A percentile compares a stretch with the other conserved stretches of the same genome.
These are phyloP conservation scores for Chrysanthemum lavandulifolium DNA, from an alignment of 129 eudicot genomes.

Conservation along the genomic window DNA sequence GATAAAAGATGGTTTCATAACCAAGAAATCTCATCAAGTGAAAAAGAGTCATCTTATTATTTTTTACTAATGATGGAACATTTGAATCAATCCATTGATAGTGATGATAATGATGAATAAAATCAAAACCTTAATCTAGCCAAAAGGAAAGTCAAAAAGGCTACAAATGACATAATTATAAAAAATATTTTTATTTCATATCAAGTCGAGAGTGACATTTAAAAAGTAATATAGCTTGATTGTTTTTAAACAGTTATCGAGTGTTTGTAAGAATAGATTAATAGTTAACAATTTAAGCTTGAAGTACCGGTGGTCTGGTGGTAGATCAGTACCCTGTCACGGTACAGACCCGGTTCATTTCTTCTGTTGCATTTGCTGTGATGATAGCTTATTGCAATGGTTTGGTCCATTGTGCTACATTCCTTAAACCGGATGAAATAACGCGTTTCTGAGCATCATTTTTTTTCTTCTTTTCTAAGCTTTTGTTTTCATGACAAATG, in stretches of 20 bases:
- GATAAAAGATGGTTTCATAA: no score
- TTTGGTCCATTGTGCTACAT: no score
- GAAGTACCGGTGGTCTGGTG: slow-evolving; percentile 99
- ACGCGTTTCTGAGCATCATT: no score
- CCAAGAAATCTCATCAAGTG: neutral
- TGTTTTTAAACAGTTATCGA: no score
- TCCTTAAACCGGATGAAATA: no score
- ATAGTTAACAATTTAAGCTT: neutral
- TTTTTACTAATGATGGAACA: slow-evolving; percentile 2
- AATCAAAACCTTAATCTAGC: slow-evolving; percentile 1
- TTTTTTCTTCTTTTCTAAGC: no score
- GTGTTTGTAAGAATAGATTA: no score
- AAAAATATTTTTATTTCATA: neutral
- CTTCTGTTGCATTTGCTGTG: slow-evolving; percentile 53
- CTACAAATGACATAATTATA: neutral
- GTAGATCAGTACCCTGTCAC: slow-evolving; percentile 99
- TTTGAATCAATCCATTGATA: neutral
- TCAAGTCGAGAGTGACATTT: no score
- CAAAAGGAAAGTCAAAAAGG: slow-evolving; percentile 3
- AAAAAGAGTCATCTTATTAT: neutral
- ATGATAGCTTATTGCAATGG: no score
- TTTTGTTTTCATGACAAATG: no score
- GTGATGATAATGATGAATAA: neutral
- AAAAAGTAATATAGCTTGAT: no score
- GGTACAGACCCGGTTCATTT: no score